phyloP scores from a whole-genome alignment of 306 rosid genomes.

The Castanea mollissima region DNA sequence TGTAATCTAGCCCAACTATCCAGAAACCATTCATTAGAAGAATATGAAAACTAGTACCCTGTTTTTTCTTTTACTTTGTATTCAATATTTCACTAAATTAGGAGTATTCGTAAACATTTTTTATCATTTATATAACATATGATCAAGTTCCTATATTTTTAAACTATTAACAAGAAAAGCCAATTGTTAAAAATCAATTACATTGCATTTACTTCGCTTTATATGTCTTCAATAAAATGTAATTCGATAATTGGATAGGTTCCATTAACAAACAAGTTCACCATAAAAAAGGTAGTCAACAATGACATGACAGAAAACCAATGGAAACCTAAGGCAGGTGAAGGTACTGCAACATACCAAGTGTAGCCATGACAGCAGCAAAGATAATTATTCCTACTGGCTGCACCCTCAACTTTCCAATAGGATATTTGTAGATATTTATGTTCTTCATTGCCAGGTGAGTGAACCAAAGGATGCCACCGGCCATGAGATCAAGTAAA shows the following conservation, averaged over 20 bases:
- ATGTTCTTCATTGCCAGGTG: constrained; percentile 80
- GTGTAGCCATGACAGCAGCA: constrained; percentile 96
- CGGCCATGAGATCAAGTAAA: constrained; percentile 69
- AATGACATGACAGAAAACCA: neutral
- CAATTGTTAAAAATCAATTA: no score
- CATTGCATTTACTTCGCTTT: neutral
- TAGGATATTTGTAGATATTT: constrained; percentile 78
- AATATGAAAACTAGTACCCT: no score
- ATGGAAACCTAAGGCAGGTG: neutral
- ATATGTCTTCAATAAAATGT: neutral
- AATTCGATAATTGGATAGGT: neutral
- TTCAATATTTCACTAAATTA: no score
- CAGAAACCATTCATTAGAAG: no score
- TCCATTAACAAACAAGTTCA: neutral
- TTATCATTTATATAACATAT: no score
- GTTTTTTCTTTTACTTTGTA: no score
- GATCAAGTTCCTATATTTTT: no score
- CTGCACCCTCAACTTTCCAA: constrained; percentile 90
- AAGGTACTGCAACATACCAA: constrained; percentile 46
- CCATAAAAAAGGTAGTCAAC: neutral
- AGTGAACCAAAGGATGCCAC: constrained; percentile 93
- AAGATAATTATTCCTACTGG: constrained; percentile 94
- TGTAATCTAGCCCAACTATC: neutral
- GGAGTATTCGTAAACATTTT: no score
- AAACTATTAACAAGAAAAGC: no score